A percentile compares a stretch with the other conserved stretches of the same genome.
phyloP scores from a whole-genome alignment of 441 rosid species.

The Adansonia grandidieri region DNA sequence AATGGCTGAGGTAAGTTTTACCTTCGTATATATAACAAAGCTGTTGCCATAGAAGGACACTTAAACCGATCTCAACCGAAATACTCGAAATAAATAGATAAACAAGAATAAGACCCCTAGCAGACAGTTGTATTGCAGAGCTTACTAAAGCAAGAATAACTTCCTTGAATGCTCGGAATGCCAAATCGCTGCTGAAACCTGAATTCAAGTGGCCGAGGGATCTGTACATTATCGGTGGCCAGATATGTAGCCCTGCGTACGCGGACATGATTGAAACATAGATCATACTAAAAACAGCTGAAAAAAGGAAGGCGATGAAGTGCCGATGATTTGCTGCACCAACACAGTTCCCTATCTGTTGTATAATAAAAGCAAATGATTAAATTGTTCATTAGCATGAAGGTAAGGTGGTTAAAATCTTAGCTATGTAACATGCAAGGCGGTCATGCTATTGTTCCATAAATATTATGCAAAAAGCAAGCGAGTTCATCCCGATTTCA shows the following conservation, averaged over 20 bases:
- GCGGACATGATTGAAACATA: slow-evolving; percentile 34
- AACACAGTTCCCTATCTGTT: slow-evolving; percentile 93
- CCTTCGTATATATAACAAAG: slow-evolving; percentile 78
- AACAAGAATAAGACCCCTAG: slow-evolving; percentile 71
- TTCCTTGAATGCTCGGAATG: slow-evolving; percentile 40
- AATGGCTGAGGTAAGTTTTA: slow-evolving; percentile 53
- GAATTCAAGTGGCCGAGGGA: slow-evolving; percentile 26
- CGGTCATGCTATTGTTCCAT: background rate
- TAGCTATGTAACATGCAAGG: background rate
- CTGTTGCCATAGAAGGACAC: slow-evolving; percentile 55
- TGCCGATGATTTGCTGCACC: slow-evolving; percentile 83
- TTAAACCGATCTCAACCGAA: slow-evolving; percentile 70
- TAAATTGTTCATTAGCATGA: too few relatives aligned
- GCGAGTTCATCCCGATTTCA: background rate
- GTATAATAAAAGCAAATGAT: background rate
- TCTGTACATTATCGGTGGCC: slow-evolving; percentile 52
- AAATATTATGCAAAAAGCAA: background rate
- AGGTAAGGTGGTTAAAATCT: background rate
- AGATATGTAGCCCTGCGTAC: slow-evolving; percentile 48
- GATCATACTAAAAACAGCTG: slow-evolving; percentile 63
- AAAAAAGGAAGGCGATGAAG: slow-evolving; percentile 76
- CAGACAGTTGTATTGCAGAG: slow-evolving; percentile 59
- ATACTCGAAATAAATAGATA: slow-evolving; percentile 71
- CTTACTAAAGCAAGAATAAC: slow-evolving; percentile 47
- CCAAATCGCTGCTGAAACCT: slow-evolving; percentile 20